phyloP scores from a whole-genome alignment of 305 asterid genomes.

The Fraxinus velutina region DNA sequence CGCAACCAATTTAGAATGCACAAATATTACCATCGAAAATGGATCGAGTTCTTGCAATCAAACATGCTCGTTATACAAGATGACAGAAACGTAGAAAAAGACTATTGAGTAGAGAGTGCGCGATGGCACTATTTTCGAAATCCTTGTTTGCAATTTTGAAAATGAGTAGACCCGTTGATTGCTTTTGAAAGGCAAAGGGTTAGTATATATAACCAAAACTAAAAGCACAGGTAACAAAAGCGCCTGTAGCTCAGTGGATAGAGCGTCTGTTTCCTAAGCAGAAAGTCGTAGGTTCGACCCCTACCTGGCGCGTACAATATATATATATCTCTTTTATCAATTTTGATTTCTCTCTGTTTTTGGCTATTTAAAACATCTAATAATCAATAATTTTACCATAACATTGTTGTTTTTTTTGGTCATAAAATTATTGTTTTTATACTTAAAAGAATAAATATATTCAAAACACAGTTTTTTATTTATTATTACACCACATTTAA shows the following conservation, averaged over 20 bases:
- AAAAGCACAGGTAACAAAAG: background rate
- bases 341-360: background rate
- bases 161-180: background rate
- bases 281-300: constrained; percentile 88
- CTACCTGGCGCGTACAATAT: constrained; percentile 43
- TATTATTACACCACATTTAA: background rate
- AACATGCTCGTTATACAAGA: background rate
- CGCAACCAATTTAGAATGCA: background rate
- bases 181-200: background rate
- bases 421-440: background rate
- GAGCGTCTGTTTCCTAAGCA: constrained; percentile 84
- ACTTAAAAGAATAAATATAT: background rate
- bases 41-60: background rate
- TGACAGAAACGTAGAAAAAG: background rate
- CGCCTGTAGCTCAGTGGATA: constrained; percentile 73
- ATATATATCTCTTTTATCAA: background rate
- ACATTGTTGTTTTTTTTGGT: background rate
- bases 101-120: background rate
- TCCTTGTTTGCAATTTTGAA: background rate
- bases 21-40: background rate
- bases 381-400: background rate
- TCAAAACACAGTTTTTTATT: background rate
- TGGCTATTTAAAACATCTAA: background rate
- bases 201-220: background rate
- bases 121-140: background rate